Percentiles rank a stretch among this genome's conserved stretches.
Conservation (phyloP, 164 flowering plant species). For the Nymphaea colorata region DNA sequence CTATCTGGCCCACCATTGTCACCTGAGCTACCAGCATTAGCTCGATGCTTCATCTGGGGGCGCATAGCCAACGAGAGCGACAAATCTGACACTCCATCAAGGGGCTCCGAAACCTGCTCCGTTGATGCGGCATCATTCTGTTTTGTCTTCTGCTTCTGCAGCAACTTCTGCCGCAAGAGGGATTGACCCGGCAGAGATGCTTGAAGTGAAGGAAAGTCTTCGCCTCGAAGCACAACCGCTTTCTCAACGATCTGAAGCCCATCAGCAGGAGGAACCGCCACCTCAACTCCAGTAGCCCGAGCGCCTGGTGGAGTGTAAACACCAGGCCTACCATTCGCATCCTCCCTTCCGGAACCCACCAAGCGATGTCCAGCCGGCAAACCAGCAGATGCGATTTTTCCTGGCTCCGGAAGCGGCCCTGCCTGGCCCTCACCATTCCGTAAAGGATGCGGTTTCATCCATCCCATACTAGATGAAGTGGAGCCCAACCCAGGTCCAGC, state of each 20-base stretch:
- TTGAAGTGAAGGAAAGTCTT: slow-evolving; percentile 82
- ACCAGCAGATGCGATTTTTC: background rate
- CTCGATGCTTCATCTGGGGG: slow-evolving; percentile 26
- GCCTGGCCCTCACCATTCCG: background rate
- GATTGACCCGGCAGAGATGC: slow-evolving; percentile 46
- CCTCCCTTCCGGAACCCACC: slow-evolving; percentile 20
- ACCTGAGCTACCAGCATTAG: slow-evolving; percentile 15
- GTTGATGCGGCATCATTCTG: slow-evolving; percentile 6
- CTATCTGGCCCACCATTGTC: background rate
- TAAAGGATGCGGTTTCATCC: slow-evolving; percentile 52
- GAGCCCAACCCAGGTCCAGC: slow-evolving; percentile 62
- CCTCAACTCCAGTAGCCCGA: slow-evolving; percentile 15
- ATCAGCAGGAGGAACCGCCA: background rate
- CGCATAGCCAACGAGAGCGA: slow-evolving; percentile 22
- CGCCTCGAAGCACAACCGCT: slow-evolving; percentile 70
- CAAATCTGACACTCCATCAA: slow-evolving; percentile 14
- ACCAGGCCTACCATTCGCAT: slow-evolving; percentile 15
- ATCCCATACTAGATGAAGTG: slow-evolving; percentile 62
- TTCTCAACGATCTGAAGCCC: slow-evolving; percentile 22
- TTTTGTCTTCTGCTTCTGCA: slow-evolving; percentile 40
- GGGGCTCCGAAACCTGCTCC: slow-evolving; percentile 18
- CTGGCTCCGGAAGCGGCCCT: too few relatives aligned
- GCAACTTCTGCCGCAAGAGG: slow-evolving; percentile 38
- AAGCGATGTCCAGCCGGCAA: slow-evolving; percentile 4
- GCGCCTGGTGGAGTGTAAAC: slow-evolving; percentile 68